These are phyloP conservation scores for Verticillium nonalfalfae DNA, from an alignment of 2,329 filamentous ascomycete genomes.

Conservation along the genomic window DNA sequence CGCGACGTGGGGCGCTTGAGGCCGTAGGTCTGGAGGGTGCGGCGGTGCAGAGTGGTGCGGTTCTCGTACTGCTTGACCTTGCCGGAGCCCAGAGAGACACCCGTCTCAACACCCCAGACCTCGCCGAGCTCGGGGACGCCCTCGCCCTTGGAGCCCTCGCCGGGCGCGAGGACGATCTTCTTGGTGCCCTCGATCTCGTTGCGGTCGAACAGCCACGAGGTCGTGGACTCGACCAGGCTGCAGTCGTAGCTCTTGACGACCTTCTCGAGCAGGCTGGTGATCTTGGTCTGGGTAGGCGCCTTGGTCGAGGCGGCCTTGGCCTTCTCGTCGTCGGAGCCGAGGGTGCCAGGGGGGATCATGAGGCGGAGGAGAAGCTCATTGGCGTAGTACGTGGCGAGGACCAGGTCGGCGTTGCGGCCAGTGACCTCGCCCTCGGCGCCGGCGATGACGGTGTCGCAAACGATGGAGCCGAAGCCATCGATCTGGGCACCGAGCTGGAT, in stretches of 20 bases:
- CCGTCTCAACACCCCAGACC: constrained; percentile 97
- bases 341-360: constrained; percentile 83
- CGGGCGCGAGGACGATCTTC: constrained; percentile 90
- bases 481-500: constrained; percentile 99
- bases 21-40: constrained; percentile 84
- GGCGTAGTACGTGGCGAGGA: constrained; percentile 88
- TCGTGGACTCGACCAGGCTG: constrained; percentile 95
- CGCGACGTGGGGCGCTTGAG: constrained; percentile 92
- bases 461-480: constrained; percentile 92
- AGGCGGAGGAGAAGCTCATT: constrained; percentile 91
- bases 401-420: constrained; percentile 76
- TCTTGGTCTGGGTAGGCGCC: constrained; percentile 77
- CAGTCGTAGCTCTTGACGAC: constrained; percentile 85
- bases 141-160: constrained; percentile 85
- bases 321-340: constrained; percentile 93
- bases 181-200: constrained; percentile 97
- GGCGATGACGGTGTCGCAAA: constrained; percentile 86
- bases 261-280: constrained; percentile 84
- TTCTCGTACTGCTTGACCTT: constrained; percentile 92
- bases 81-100: constrained; percentile 81
- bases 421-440: constrained; percentile 57
- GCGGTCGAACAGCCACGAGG: constrained; percentile 91
- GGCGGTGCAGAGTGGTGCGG: constrained; percentile 85
- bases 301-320: constrained; percentile 81
- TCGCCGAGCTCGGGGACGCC: constrained; percentile 83